Base-by-base conservation (phyloP, 371 early-diverging fungal species). In the Mortierella sp. region DNA sequence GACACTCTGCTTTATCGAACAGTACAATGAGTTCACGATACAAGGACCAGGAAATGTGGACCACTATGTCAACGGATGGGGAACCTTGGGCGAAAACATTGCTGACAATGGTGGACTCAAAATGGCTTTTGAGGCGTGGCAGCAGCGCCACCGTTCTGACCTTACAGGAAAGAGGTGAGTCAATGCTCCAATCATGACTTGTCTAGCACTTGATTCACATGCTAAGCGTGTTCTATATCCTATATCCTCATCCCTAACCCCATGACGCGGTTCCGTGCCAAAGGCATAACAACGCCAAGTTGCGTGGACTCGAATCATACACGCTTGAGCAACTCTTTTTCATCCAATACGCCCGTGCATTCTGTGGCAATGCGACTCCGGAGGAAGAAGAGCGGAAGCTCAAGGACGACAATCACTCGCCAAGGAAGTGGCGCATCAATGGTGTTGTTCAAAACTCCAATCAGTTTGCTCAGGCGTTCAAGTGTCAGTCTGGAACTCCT, bases 71-170 rank as follows among this genome's bases (percentile, higher is more conserved):
- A 82, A 87, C 61, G 87, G 89, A 49, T 71, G 83, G 61, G 46
- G 87, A 43, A 91, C 90, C 2, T 70, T 90, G 12, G 86, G 85
- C 24, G 91, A 91, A 64, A 92, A 90, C 63, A 54, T 93, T 28
- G 90, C 93, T 10, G 93, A 93, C 65, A 89, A 89, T 59, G 92
- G 91, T 22, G 93, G 91, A 22, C 17, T 86, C 27, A 53, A 50
- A 22, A 73, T 65, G 41, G 71, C 83, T 0, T 80, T 71, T 12
- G 40, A 59, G 29, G 71, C 82, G 21, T 82, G 83, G 80, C 67
- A 76, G 34, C 46, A 59, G 44, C 64, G 79, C n/a, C 79, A 70
- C 54, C 71, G 78, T 24, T 61, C 69, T 19, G 82, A 74, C 48
- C 44, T 16, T n/a, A n/a, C n/a, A n/a, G n/a, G n/a, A n/a, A n/a